Evolutionary conservation across 257 asterid genomes (phyloP).

Genomic region (Primulina huaijiensis): DNA sequence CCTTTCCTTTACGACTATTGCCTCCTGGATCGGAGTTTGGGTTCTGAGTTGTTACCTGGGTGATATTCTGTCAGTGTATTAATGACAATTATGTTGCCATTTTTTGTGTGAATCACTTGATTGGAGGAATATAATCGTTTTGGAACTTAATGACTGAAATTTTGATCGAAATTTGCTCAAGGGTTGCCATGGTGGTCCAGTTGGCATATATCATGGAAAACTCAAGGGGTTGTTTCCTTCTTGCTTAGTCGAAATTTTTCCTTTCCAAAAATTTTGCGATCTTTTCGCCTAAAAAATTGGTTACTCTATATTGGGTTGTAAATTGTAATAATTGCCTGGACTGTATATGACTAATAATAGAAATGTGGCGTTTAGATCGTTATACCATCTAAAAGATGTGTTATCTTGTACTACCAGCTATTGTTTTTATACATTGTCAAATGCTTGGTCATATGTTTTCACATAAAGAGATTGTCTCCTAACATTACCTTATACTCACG

Average conservation of each 20-base stretch:
- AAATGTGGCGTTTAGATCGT: not conserved
- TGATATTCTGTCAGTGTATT: not conserved
- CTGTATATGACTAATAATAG: no score
- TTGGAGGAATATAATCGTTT: no score
- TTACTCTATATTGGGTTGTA: not conserved
- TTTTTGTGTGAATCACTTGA: no score
- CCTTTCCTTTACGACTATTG: not conserved
- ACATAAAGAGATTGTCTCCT: not conserved
- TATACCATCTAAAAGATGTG: not conserved
- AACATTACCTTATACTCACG: slow-evolving; percentile 1
- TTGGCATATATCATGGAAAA: no score
- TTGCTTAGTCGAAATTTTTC: not conserved
- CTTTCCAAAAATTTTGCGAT: no score
- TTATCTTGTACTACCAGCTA: not conserved
- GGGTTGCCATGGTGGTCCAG: no score
- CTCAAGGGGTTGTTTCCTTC: not conserved
- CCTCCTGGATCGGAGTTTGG: not conserved
- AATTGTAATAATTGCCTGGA: no score
- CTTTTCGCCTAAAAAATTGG: not conserved
- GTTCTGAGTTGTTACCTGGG: not conserved
- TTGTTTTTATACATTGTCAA: no score
- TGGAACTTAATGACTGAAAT: no score
- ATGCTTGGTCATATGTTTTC: no score
- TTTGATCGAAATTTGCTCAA: no score
- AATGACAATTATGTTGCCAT: not conserved